Evolutionary conservation across 2,329 filamentous ascomycete genomes (phyloP), one percentile per base, ranked within the genome.

Genomic region (Paecilomyces variotii): DNA sequence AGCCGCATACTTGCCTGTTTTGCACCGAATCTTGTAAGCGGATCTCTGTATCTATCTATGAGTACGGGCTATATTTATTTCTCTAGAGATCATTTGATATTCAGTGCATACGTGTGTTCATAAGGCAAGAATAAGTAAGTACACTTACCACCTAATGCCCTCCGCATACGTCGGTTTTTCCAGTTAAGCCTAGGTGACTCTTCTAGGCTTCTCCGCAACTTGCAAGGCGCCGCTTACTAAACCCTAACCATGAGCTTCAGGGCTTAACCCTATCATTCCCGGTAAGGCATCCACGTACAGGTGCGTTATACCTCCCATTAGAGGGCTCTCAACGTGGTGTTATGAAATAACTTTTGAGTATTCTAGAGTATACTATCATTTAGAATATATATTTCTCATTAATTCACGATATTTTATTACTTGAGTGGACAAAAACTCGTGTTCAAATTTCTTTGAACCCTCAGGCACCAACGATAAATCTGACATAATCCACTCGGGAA

Each of bases 251-350:
- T 45, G 53, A 19, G 14, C 26, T 1, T 26, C 62, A 64, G 63
- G 63, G 62, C 61, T 60, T 59, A 65, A 61, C 64, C 63, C 63
- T 65, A 65, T 14, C 58, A 59, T 58, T 54, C 61, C 32, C 14
- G 53, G 60, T 57, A 51, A 25, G 62, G 59, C 53, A 57, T 60
- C 26, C 35, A 56, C 32, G 35, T 50, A 24, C 34, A 50, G 12
- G 26, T 24, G n/a, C 5, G 7, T 45, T 6, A 45, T 45, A 45
- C 19, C n/a, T 6, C 19, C 3, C 4, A 45, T 45, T 45, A 7
- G 4, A 45, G 19, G 19, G 39, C 14, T 2, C 39, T 45, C n/a
- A 5, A 24, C 39, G 6, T 2, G 5, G 3, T 45, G 19, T 19
- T 45, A 5, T 3, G n/a, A 14, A 45, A 45, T 19, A 19, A 45